Percentiles rank a stretch among this genome's conserved stretches.
Evolutionary conservation across 495 filamentous ascomycete species (phyloP).

Genomic region (Talaromyces liani): DNA sequence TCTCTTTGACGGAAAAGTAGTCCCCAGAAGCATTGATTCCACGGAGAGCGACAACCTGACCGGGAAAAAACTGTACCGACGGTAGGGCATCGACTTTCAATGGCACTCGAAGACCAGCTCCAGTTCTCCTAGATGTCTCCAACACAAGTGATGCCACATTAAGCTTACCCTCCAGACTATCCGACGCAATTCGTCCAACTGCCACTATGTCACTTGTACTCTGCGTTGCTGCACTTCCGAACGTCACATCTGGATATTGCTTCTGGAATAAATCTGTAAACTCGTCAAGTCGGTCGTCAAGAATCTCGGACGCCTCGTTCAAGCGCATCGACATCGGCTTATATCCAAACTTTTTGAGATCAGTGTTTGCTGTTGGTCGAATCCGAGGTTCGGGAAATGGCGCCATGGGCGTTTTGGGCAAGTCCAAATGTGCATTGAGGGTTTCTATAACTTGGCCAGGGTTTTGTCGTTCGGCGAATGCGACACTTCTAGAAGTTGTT

Average conservation of each 20-base stretch:
- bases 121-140: conserved; percentile 79
- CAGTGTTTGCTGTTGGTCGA: conserved; percentile 71
- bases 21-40: conserved; percentile 84
- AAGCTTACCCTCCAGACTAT: conserved; percentile 73
- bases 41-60: conserved; percentile 80
- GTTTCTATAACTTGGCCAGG: conserved; percentile 76
- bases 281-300: conserved; percentile 92
- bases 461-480: conserved; percentile 65
- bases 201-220: conserved; percentile 82
- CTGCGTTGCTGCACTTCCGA: conserved; percentile 79
- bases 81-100: conserved; percentile 63
- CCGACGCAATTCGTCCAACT: conserved; percentile 84
- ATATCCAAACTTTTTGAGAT: conserved; percentile 84
- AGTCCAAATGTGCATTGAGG: conserved; percentile 66
- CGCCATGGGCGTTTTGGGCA: conserved; percentile 61
- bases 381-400: conserved; percentile 71
- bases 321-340: conserved; percentile 90
- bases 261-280: conserved; percentile 66
- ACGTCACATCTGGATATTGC: conserved; percentile 70
- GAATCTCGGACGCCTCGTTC: conserved; percentile 81
- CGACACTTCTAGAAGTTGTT: conserved; percentile 33
- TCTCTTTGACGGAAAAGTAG: conserved; percentile 72
- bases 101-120: conserved; percentile 71
- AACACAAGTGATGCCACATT: conserved; percentile 78
- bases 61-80: conserved; percentile 83